These are phyloP conservation scores for Dendrothele bispora DNA, from an alignment of 768 basidiomycete genomes.

Conservation along the genomic window DNA sequence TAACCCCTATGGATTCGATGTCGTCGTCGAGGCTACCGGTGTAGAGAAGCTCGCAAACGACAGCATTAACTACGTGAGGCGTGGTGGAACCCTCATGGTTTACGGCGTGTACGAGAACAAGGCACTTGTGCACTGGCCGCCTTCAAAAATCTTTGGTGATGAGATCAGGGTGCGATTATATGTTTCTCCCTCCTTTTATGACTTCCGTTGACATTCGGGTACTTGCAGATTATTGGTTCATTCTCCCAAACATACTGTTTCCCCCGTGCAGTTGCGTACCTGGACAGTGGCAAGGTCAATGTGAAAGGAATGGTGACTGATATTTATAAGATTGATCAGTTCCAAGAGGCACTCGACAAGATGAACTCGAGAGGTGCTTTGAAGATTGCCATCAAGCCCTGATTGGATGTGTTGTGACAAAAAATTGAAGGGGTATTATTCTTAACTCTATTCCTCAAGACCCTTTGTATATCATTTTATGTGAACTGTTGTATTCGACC, in stretches of 20 bases:
- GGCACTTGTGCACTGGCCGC: conserved; percentile 83
- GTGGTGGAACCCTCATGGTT: conserved; percentile 83
- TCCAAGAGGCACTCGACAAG: conserved; percentile 69
- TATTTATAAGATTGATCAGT: conserved; percentile 66
- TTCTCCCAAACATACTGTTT: conserved; percentile 90
- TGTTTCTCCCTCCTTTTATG: not conserved
- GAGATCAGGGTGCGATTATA: conserved; percentile 12
- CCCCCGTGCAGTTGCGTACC: conserved; percentile 86
- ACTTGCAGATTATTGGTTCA: conserved; percentile 76
- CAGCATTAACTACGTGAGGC: conserved; percentile 84
- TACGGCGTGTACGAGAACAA: conserved; percentile 92
- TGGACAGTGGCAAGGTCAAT: conserved; percentile 82
- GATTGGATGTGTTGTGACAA: too few relatives aligned
- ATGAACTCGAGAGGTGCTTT: conserved; percentile 63
- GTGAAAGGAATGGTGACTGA: conserved; percentile 78
- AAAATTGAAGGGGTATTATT: too few relatives aligned
- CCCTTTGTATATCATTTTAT: too few relatives aligned
- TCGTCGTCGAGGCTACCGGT: conserved; percentile 74
- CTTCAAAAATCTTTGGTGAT: conserved; percentile 68
- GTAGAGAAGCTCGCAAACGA: conserved; percentile 87
- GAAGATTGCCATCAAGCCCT: conserved; percentile 65
- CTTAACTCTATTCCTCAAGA: too few relatives aligned
- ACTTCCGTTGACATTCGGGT: not conserved
- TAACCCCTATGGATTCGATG: conserved; percentile 82
- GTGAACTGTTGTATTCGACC: too few relatives aligned